Base-by-base conservation (phyloP, 768 basidiomycete species). In the Mrakia gelida region DNA sequence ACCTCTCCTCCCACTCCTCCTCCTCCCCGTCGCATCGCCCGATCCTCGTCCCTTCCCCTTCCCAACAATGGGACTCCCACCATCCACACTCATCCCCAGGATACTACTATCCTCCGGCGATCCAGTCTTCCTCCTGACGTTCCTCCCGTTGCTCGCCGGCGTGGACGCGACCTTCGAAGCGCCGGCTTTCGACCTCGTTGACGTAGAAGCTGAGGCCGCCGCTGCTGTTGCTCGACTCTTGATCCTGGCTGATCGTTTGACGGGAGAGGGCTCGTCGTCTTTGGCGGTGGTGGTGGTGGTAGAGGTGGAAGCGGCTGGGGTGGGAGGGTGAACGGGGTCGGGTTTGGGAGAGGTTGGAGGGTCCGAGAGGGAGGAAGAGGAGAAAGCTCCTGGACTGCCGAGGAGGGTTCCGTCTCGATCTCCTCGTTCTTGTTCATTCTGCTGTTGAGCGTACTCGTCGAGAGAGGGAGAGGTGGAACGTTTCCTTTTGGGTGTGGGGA, bases 191-290 rank as follows among this genome's bases (percentile, higher is more conserved):
- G 67, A 1, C 34, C 4, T 9, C n/a, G 34, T 45, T 0, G 34
- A 41, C 26, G 67, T 41, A 41, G 67, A 70, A 15, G 41, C 49
- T 18, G 45, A 10, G 15, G 45, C 45, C 1, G 67, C 34, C 1
- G 67, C 26, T 5, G 67, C 38, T 38, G 34, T 70, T 1, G n/a
- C 59, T 67, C 38, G 65, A 38, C 38, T 67, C 23, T 26, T 18
- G 67, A 70, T 70, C 38, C 67, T 18, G 16, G 67, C 67, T 34
- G 67, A 70, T 23, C 67, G 34, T 23, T 70, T 70, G 34, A 70
- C 38, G 16, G 67, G 67, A 18, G 67, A 70, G 2, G 34, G 34
- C 13, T n/a, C 38, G 7, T 70, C 41, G 11, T n/a, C 26, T 26
- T 70, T 67, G 65, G 16, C 38, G 32, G 32, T 30, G 65, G 6